Evolutionary conservation across 1,284 basidiomycete species (phyloP).

Genomic region (Moesziomyces aphidis): DNA sequence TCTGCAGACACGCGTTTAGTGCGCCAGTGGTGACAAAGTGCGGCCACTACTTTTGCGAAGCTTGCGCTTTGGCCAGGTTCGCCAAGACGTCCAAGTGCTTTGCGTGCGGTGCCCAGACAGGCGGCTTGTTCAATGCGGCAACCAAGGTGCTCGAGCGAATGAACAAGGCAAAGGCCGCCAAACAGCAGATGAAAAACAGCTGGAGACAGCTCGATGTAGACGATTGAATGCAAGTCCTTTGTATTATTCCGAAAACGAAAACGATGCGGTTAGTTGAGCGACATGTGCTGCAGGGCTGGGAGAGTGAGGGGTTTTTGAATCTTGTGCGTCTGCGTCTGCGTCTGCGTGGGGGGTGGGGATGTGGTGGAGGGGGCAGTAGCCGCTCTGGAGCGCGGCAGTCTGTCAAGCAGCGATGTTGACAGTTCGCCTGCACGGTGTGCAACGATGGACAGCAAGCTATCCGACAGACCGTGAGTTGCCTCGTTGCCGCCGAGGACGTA

Average conservation of each 20-base stretch:
- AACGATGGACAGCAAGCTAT: slow-evolving; percentile 61
- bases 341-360: no score
- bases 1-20: slow-evolving; percentile 93
- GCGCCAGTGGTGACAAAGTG: slow-evolving; percentile 96
- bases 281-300: no score
- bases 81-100: slow-evolving; percentile 94
- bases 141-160: slow-evolving; percentile 84
- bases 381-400: slow-evolving; percentile 17
- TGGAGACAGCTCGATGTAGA: slow-evolving; percentile 10
- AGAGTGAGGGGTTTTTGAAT: neutral
- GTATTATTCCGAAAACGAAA: no score
- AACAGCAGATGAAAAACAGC: slow-evolving; percentile 25
- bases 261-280: neutral
- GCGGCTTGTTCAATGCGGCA: slow-evolving; percentile 92
- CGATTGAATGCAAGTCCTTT: no score
- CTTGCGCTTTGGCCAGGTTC: slow-evolving; percentile 90
- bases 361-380: slow-evolving; percentile 5
- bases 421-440: slow-evolving; percentile 64
- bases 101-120: slow-evolving; percentile 91
- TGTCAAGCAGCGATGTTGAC: slow-evolving; percentile 44
- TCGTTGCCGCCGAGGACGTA: slow-evolving; percentile 67
- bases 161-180: slow-evolving; percentile 36
- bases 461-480: slow-evolving; percentile 62
- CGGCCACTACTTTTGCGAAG: slow-evolving; percentile 94
- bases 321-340: neutral